Evolutionary conservation across 768 basidiomycete genomes (phyloP).

Genomic region (Hypholoma fasciculare): DNA sequence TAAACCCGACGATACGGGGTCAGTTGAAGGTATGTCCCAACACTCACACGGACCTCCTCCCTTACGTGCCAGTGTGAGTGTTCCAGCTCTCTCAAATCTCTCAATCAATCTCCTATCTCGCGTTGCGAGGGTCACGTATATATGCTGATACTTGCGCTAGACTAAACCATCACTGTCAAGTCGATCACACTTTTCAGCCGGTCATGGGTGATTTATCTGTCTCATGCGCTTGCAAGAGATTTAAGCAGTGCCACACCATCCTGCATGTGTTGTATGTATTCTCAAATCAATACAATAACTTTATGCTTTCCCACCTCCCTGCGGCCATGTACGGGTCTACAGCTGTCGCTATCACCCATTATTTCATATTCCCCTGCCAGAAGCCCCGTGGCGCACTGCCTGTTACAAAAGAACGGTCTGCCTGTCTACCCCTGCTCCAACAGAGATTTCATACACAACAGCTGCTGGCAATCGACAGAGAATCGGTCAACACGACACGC

Average conservation of each 20-base stretch:
- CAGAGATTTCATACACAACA: too few species aligned
- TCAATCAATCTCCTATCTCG: background rate
- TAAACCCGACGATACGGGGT: conserved; percentile 9
- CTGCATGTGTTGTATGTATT: conserved; percentile 28
- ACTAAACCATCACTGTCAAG: conserved; percentile 24
- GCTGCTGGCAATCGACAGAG: too few species aligned
- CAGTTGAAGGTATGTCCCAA: conserved; percentile 3
- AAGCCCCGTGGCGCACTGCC: conserved; percentile 36
- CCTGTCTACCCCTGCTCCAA: too few species aligned
- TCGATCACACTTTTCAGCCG: conserved; percentile 17
- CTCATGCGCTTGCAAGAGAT: background rate
- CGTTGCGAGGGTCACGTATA: background rate
- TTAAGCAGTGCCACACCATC: conserved; percentile 11
- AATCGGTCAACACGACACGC: too few species aligned
- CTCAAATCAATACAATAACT: conserved; percentile 9
- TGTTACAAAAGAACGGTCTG: conserved; percentile 34
- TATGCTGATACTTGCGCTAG: conserved; percentile 12
- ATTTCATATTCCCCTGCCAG: conserved; percentile 33
- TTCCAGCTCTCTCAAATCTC: background rate
- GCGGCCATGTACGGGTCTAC: conserved; percentile 21
- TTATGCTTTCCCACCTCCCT: conserved; percentile 25
- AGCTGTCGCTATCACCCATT: conserved; percentile 43
- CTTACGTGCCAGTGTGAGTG: conserved; percentile 22
- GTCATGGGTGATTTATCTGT: conserved; percentile 23
- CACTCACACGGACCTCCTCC: conserved; percentile 21